Percentiles rank a stretch among this genome's conserved stretches.
These are phyloP conservation scores for Cryphonectria japonica DNA, from an alignment of 2,329 filamentous ascomycete species.

Conservation along the genomic window DNA sequence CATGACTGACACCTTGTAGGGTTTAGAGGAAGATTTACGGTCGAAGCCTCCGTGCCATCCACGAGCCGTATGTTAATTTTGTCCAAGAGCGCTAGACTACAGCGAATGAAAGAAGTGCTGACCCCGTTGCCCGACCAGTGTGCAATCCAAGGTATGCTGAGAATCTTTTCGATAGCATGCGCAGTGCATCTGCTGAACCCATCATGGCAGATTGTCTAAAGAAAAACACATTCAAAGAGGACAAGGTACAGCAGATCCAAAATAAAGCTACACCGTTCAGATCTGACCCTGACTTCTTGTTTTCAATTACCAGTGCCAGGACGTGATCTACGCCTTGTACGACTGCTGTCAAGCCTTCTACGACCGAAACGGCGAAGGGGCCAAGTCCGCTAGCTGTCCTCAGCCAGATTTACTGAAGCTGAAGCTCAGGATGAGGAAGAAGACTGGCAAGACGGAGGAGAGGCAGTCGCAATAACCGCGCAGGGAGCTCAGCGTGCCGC, in stretches of 20 bases:
- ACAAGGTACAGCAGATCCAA: constrained; percentile 43
- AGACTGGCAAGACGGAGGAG: constrained; percentile 32
- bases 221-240: constrained; percentile 84
- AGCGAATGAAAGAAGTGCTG: background rate
- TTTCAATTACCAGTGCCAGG: constrained; percentile 61
- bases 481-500: background rate
- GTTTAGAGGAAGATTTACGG: constrained; percentile 70
- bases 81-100: constrained; percentile 3
- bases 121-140: constrained; percentile 57
- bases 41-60: constrained; percentile 83
- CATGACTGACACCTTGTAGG: constrained; percentile 36
- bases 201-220: constrained; percentile 74
- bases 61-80: constrained; percentile 67
- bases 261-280: no score
- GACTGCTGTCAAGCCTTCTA: constrained; percentile 94
- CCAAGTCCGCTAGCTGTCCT: constrained; percentile 81
- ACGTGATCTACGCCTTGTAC: constrained; percentile 82
- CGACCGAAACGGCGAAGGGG: constrained; percentile 73
- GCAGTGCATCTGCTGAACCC: background rate
- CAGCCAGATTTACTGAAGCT: constrained; percentile 77
- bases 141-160: constrained; percentile 77
- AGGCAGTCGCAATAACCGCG: constrained; percentile 22
- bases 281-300: background rate
- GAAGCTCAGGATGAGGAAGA: constrained; percentile 79
- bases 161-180: no score